phyloP scores from a whole-genome alignment of 352 stramenopile genomes.

The Elongisporangium anandrum region DNA sequence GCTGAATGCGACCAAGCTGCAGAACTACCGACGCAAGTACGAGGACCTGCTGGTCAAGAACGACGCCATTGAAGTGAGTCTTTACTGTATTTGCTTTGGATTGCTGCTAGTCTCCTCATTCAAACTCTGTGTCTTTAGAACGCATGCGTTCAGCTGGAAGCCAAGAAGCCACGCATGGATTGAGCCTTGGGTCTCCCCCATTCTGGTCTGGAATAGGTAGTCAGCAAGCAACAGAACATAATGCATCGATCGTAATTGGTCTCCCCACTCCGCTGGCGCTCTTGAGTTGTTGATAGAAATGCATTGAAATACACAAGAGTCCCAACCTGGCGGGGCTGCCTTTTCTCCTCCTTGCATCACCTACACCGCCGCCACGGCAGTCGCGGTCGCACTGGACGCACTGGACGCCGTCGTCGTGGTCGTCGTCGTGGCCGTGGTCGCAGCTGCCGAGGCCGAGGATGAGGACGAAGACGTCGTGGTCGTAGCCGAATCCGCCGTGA shows the following conservation, averaged over 20 bases:
- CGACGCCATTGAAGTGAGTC: constrained; percentile 42
- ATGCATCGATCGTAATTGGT: background rate
- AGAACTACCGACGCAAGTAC: constrained; percentile 48
- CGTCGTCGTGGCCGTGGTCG: constrained; percentile 14
- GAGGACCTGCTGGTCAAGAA: constrained; percentile 68
- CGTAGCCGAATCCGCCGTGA: constrained; percentile 15
- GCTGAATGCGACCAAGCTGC: constrained; percentile 58
- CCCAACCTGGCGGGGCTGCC: background rate
- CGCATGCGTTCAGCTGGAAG: background rate
- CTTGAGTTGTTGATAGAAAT: background rate
- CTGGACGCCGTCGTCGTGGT: constrained; percentile 12
- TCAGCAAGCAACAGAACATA: background rate
- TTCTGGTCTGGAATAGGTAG: too few species aligned
- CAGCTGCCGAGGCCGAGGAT: too few species aligned
- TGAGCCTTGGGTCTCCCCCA: background rate
- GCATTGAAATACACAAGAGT: background rate
- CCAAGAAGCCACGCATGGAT: background rate
- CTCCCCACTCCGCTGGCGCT: background rate
- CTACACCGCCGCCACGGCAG: constrained; percentile 3
- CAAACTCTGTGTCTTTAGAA: background rate
- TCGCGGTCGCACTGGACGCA: constrained; percentile 11
- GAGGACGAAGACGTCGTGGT: constrained; percentile 14
- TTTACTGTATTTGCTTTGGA: background rate
- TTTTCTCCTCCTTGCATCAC: background rate
- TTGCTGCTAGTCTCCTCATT: background rate